These are phyloP conservation scores for Pestalotiopsis sp. DNA, from an alignment of 2,329 filamentous ascomycete genomes.

Conservation along the genomic window DNA sequence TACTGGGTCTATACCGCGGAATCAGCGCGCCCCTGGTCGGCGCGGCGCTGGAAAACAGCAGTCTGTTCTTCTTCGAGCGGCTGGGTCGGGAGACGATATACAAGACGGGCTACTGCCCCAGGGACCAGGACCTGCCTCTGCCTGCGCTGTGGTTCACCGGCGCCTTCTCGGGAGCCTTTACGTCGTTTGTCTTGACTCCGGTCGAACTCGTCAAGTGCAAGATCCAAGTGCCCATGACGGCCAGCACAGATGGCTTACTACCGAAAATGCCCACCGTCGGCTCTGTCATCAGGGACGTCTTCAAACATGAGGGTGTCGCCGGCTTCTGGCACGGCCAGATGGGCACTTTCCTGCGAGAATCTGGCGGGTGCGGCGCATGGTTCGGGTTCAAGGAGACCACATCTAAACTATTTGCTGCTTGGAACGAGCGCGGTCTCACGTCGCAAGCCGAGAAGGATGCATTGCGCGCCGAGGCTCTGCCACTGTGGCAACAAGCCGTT, in stretches of 20 bases:
- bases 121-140: constrained; percentile 69
- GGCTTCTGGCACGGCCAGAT: constrained; percentile 97
- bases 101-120: constrained; percentile 47
- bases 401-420: constrained; percentile 68
- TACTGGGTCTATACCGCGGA: constrained; percentile 83
- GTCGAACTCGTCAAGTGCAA: constrained; percentile 98
- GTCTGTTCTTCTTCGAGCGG: constrained; percentile 89
- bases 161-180: constrained; percentile 84
- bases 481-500: constrained; percentile 83
- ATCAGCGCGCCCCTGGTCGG: constrained; percentile 90
- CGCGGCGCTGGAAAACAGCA: constrained; percentile 89
- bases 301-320: constrained; percentile 76
- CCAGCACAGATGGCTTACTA: constrained; percentile 39
- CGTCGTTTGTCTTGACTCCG: constrained; percentile 88
- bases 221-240: constrained; percentile 74
- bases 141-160: constrained; percentile 77
- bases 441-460: constrained; percentile 42
- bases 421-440: constrained; percentile 47
- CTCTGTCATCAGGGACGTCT: constrained; percentile 76
- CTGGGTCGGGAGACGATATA: constrained; percentile 70
- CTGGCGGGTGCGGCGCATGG: constrained; percentile 92
- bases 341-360: constrained; percentile 91
- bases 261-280: constrained; percentile 63
- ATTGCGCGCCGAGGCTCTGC: constrained; percentile 58
- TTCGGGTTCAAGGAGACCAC: constrained; percentile 89